Base-by-base conservation (phyloP, 805 yeast species). In the Candida tibetensis region DNA sequence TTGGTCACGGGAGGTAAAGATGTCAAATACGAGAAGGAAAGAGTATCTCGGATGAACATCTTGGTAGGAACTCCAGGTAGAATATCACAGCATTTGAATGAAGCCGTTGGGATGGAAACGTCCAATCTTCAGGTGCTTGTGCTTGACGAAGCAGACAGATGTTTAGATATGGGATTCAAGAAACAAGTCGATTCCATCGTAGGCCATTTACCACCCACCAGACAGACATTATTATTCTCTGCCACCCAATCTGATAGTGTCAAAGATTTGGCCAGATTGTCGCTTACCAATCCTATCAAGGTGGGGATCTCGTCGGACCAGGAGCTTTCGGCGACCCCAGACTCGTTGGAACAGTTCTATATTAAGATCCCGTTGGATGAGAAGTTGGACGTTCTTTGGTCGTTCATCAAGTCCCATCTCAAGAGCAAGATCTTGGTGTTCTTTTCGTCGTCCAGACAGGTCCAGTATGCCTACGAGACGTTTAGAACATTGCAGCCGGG, bases 1-100 rank as follows among this genome's bases (percentile, higher is more conserved):
- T 68, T 89, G 42, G 91, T 90, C 8, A 89, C 90, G 52, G 97
- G 97, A 34, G 97, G 97, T 27, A 88, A 90, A 56, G 95, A 88
- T 55, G 84, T 85, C 21, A 76, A 77, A 42, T 85, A 73, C 49
- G 97, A 89, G 58, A 76, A 77, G 44, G 95, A 86, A 36, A 76
- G 97, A 56, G 77, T 89, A 5, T 75, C 82, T 0, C 75, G 76
- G 48, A 81, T 89, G 63, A 90, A 89, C 59, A 85, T 89, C 30
- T 67, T 89, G 39, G 83, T 89, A 22, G 93, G 95, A 10, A 89
- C 97, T 0, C 97, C 97, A 0, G 97, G 97, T 3, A 72, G 97
- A 57, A 63, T 89, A 14, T 68, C 90, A 32, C 97, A 89, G 57
- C 96, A 89, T 57, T 74, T 89, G 77, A 95, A 90, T 57, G 95